Evolutionary conservation across 768 basidiomycete genomes (phyloP).

Genomic region (Mycena rosella): DNA sequence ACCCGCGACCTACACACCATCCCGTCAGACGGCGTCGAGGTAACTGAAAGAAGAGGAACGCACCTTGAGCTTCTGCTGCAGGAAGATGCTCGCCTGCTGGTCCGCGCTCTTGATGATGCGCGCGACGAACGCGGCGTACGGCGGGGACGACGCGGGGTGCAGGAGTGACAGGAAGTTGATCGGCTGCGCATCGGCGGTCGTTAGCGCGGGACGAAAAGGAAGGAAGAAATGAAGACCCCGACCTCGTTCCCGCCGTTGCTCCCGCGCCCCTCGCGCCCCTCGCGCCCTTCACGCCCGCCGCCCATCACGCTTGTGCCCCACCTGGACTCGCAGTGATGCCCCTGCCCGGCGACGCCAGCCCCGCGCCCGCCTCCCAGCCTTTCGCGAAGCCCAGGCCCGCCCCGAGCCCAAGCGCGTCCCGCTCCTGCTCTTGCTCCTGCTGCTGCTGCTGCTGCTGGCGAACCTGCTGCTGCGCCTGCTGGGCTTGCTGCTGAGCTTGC

Average conservation of each 20-base stretch:
- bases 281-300: neutral
- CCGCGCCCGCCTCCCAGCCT: neutral
- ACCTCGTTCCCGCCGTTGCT: constrained; percentile 63
- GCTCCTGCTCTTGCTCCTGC: constrained; percentile 22
- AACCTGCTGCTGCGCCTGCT: constrained; percentile 13
- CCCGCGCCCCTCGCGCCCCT: constrained; percentile 31
- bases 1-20: constrained; percentile 67
- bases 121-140: constrained; percentile 84
- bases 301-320: neutral
- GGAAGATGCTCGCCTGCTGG: constrained; percentile 91
- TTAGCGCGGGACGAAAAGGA: neutral
- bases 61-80: constrained; percentile 87
- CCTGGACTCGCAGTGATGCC: neutral
- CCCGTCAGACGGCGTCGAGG: neutral
- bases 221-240: constrained; percentile 33
- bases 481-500: constrained; percentile 1
- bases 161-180: constrained; percentile 91
- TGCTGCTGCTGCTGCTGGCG: constrained; percentile 1
- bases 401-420: constrained; percentile 18
- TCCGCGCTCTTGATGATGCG: constrained; percentile 92
- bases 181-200: constrained; percentile 62
- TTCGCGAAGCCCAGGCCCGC: neutral
- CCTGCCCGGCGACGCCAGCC: neutral
- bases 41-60: neutral
- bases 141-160: constrained; percentile 87